Percentiles rank a stretch among this genome's conserved stretches.
These are phyloP conservation scores for Gossypium trilobum DNA, from an alignment of 441 rosid species.

Conservation along the genomic window DNA sequence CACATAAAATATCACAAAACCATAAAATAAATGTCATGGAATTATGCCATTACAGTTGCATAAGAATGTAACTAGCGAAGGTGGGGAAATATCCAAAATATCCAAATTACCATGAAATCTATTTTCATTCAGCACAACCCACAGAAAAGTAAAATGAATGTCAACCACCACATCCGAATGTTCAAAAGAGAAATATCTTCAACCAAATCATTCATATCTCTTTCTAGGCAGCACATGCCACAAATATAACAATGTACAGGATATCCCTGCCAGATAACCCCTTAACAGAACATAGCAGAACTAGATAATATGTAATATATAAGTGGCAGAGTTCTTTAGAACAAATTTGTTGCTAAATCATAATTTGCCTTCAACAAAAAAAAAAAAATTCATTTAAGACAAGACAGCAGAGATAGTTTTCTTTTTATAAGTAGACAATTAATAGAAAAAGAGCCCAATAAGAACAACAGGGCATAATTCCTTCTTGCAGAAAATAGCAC, in stretches of 20 bases:
- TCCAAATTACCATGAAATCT: not conserved
- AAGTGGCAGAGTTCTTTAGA: slow-evolving; percentile 2
- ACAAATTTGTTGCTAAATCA: not conserved
- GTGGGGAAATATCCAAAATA: not conserved
- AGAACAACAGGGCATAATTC: not conserved
- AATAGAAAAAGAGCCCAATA: not conserved
- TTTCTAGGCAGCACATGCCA: slow-evolving; percentile 11
- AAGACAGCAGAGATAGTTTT: not conserved
- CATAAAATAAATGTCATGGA: slow-evolving; percentile 7
- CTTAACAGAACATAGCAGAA: not conserved
- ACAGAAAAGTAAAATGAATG: slow-evolving; percentile 7
- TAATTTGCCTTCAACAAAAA: not conserved
- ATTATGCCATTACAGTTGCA: slow-evolving; percentile 4
- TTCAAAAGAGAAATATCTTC: not conserved
- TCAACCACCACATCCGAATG: not conserved
- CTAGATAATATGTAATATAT: not conserved
- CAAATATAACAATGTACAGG: not conserved
- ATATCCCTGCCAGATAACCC: not conserved
- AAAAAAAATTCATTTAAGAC: not conserved
- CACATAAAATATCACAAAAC: slow-evolving; percentile 17
- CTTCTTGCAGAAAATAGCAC: not conserved
- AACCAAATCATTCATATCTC: not conserved
- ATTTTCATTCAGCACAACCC: slow-evolving; percentile 1
- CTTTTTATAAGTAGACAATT: not conserved
- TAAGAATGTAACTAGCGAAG: slow-evolving; percentile 2